These are phyloP conservation scores for Capniomyces stellatus DNA, from an alignment of 371 early-diverging fungal species.

Conservation along the genomic window DNA sequence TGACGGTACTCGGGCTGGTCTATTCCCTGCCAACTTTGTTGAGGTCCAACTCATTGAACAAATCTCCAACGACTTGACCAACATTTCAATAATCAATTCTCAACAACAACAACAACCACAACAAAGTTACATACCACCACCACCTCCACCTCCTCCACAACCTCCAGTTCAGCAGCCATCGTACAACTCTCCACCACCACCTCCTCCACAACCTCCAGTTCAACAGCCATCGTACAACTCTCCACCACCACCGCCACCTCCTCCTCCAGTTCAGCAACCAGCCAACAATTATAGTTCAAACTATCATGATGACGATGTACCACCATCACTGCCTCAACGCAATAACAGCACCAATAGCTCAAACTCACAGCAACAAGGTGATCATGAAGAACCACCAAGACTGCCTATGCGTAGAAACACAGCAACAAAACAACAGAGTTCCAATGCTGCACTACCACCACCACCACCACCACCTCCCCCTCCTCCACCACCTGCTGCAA, in stretches of 20 bases:
- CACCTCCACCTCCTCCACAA: constrained; percentile 7
- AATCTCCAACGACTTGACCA: not conserved
- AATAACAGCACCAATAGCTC: not conserved
- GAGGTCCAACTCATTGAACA: constrained; percentile 38
- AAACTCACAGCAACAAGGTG: not conserved
- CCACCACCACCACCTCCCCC: constrained; percentile 7
- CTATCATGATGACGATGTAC: not conserved
- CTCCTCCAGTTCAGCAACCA: not conserved
- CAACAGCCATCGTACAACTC: constrained; percentile 9
- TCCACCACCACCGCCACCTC: constrained; percentile 2
- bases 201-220: constrained; percentile 8
- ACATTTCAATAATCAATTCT: not conserved
- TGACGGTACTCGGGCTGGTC: constrained; percentile 56
- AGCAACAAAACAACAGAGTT: not conserved
- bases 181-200: constrained; percentile 7
- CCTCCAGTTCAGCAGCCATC: constrained; percentile 10
- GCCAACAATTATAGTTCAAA: no score
- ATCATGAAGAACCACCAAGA: constrained; percentile 5
- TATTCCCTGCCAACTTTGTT: constrained; percentile 76
- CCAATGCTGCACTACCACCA: not conserved
- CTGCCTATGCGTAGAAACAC: not conserved
- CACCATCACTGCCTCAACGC: constrained; percentile 10
- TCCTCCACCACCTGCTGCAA: constrained; percentile 8
- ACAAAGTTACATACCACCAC: constrained; percentile 1
- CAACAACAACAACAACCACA: constrained; percentile 3